A percentile compares a stretch with the other conserved stretches of the same genome.
phyloP scores from a whole-genome alignment of 208 protist species.

The Lotmaria passim region DNA sequence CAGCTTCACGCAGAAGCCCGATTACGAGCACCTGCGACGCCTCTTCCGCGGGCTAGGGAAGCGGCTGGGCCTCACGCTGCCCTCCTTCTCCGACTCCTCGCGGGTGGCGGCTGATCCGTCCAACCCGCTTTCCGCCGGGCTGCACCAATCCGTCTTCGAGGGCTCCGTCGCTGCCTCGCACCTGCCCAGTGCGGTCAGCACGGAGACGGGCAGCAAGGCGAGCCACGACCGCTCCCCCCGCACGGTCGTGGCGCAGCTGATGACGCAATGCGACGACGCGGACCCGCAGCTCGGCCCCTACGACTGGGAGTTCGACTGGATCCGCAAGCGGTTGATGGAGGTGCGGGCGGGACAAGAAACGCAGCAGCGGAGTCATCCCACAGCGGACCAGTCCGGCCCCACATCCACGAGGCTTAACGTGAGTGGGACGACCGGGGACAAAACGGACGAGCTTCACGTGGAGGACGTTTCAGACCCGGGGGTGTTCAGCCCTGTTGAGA shows the following conservation, averaged over 20 bases:
- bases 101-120: conserved; percentile 7
- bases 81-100: conserved; percentile 10
- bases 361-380: conserved; percentile 11
- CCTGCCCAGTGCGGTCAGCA: conserved; percentile 25
- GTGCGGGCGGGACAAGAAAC: conserved; percentile 31
- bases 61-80: conserved; percentile 34
- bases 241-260: conserved; percentile 32
- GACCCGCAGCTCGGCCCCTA: conserved; percentile 49
- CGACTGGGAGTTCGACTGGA: conserved; percentile 90
- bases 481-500: conserved; percentile 12
- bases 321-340: conserved; percentile 73
- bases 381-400: not conserved
- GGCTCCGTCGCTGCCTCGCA: conserved; percentile 11
- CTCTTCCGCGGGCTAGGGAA: conserved; percentile 61
- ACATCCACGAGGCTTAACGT: not conserved
- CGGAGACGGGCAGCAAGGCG: conserved; percentile 15
- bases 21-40: conserved; percentile 81
- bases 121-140: conserved; percentile 22
- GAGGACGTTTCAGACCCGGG: conserved; percentile 27
- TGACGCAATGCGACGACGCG: conserved; percentile 20
- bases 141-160: conserved; percentile 1
- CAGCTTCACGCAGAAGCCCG: conserved; percentile 73
- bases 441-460: conserved; percentile 18
- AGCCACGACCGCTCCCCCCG: conserved; percentile 16
- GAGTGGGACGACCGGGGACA: not conserved